These are phyloP conservation scores for Monilinia laxa DNA, from an alignment of 2,329 filamentous ascomycete species.

Conservation along the genomic window DNA sequence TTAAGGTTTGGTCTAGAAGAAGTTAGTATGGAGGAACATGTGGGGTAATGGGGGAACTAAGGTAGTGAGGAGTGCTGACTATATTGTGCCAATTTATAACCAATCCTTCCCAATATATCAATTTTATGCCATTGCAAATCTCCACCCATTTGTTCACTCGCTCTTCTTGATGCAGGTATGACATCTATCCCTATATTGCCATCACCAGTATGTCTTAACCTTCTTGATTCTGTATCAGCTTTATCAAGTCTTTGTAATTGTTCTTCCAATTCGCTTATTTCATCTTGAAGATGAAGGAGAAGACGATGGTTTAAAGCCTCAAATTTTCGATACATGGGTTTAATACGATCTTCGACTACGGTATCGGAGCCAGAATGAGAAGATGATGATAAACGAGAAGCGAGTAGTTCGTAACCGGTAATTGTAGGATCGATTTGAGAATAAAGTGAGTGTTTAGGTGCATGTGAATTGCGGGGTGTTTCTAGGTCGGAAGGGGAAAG, in stretches of 20 bases:
- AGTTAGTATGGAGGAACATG: background rate
- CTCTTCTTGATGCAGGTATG: constrained; percentile 59
- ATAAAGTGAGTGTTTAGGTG: constrained; percentile 39
- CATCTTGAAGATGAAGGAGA: constrained; percentile 80
- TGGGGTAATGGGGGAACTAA: background rate
- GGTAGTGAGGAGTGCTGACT: constrained; percentile 48
- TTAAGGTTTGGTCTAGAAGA: constrained; percentile 55
- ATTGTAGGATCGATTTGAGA: constrained; percentile 47
- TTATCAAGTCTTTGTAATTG: constrained; percentile 69
- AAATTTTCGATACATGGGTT: constrained; percentile 79
- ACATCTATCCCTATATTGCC: constrained; percentile 39
- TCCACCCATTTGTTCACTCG: constrained; percentile 50
- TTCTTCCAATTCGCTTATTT: constrained; percentile 77
- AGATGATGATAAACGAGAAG: constrained; percentile 52
- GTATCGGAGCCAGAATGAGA: constrained; percentile 29
- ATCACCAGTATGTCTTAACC: constrained; percentile 19
- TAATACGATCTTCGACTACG: constrained; percentile 31
- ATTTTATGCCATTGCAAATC: constrained; percentile 61
- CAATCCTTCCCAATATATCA: constrained; percentile 61
- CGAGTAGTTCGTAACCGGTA: constrained; percentile 63
- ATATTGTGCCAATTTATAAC: constrained; percentile 66
- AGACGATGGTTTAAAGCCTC: constrained; percentile 79
- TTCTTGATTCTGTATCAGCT: constrained; percentile 49
- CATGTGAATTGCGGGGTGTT: constrained; percentile 33
- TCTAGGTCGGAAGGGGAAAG: constrained; percentile 36